Percentiles rank a stretch among this genome's conserved stretches.
Conservation (phyloP, 495 filamentous ascomycete species). For the Podospora australis region DNA sequence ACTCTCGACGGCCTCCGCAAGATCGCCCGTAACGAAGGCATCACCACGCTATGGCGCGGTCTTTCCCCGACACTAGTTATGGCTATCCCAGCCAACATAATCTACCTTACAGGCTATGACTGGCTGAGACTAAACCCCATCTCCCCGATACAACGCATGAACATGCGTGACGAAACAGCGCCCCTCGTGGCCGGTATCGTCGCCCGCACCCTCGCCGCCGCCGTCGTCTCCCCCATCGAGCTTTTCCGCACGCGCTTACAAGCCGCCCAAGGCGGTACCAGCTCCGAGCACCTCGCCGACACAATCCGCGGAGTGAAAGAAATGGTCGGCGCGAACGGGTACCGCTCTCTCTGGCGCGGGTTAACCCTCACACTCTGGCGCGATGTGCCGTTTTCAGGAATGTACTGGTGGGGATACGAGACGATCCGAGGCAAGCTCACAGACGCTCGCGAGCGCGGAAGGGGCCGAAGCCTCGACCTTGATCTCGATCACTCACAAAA, state of each 20-base stretch:
- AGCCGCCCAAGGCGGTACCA: constrained; percentile 56
- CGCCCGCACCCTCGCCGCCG: constrained; percentile 74
- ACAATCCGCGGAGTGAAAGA: constrained; percentile 68
- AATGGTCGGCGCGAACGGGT: constrained; percentile 72
- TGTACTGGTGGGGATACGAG: constrained; percentile 99
- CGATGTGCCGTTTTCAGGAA: constrained; percentile 91
- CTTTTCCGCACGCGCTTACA: constrained; percentile 93
- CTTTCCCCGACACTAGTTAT: constrained; percentile 88
- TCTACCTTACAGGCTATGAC: constrained; percentile 99
- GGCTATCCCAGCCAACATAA: constrained; percentile 92
- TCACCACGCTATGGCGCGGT: constrained; percentile 84
- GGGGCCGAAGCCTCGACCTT: constrained; percentile 25
- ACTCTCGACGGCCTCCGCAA: constrained; percentile 90
- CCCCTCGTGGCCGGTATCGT: constrained; percentile 73
- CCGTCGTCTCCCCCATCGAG: constrained; percentile 83
- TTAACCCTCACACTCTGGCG: constrained; percentile 90
- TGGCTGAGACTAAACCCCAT: constrained; percentile 67
- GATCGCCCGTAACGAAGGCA: constrained; percentile 91
- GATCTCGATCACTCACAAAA: constrained; percentile 5
- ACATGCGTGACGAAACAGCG: constrained; percentile 58
- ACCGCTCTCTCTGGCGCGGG: constrained; percentile 85
- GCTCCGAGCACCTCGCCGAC: constrained; percentile 52
- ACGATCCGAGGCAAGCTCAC: constrained; percentile 59
- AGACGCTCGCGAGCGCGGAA: constrained; percentile 50
- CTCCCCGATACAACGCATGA: constrained; percentile 57